Percentiles rank a stretch among this genome's conserved stretches.
Conservation (phyloP, 2,329 filamentous ascomycete genomes). For the Zymoseptoria crescenta region DNA sequence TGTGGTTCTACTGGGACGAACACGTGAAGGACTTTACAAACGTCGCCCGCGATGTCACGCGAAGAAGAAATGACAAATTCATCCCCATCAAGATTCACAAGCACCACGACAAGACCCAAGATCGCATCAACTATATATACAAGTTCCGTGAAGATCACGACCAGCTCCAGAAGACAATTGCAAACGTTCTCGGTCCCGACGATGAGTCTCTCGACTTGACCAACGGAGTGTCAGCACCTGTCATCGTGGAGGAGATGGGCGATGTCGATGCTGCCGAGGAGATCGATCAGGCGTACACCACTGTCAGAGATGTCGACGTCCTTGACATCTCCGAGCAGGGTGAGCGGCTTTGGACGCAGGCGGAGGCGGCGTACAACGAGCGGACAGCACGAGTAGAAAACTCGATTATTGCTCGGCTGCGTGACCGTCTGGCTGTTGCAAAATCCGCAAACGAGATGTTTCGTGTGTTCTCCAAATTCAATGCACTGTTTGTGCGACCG, state of each 20-base stretch:
- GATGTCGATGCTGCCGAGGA: constrained; percentile 96
- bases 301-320: constrained; percentile 88
- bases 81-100: constrained; percentile 95
- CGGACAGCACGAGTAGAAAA: constrained; percentile 96
- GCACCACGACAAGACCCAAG: constrained; percentile 80
- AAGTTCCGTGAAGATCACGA: constrained; percentile 97
- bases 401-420: constrained; percentile 89
- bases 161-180: constrained; percentile 90
- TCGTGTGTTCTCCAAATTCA: constrained; percentile 98
- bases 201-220: constrained; percentile 45
- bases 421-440: constrained; percentile 86
- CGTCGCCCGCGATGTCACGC: constrained; percentile 87
- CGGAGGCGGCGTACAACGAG: constrained; percentile 94
- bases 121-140: constrained; percentile 83
- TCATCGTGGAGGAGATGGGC: constrained; percentile 86
- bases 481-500: constrained; percentile 94
- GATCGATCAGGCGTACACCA: constrained; percentile 88
- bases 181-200: constrained; percentile 80
- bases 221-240: constrained; percentile 53
- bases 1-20: constrained; percentile 92
- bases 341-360: constrained; percentile 84
- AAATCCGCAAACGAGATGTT: constrained; percentile 99
- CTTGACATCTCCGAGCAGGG: constrained; percentile 86
- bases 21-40: constrained; percentile 97
- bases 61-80: constrained; percentile 92